Evolutionary conservation across 108 stramenopile genomes (phyloP).

Genomic region (Nitzschia sp.): DNA sequence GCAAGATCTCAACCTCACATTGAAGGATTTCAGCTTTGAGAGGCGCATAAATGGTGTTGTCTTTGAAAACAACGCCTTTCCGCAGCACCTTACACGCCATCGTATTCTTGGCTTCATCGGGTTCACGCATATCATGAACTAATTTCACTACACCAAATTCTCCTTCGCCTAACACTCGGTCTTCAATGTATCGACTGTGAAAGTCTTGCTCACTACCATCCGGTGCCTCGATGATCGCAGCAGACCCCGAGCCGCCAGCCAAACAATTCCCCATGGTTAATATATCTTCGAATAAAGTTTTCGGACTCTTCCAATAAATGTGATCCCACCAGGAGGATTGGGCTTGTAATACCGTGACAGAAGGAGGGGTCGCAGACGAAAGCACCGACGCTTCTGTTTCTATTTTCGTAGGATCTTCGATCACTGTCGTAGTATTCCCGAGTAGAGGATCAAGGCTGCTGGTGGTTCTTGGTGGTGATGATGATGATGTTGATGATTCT

Average conservation of each 20-base stretch:
- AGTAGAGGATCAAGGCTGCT: background rate
- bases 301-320: conserved; percentile 14
- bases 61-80: conserved; percentile 80
- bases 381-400: background rate
- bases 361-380: background rate
- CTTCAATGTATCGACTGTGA: conserved; percentile 65
- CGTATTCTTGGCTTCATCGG: conserved; percentile 22
- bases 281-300: conserved; percentile 10
- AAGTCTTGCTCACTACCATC: conserved; percentile 65
- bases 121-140: conserved; percentile 55
- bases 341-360: no score
- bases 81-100: conserved; percentile 70
- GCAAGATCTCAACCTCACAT: conserved; percentile 73
- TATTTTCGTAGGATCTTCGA: background rate
- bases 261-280: conserved; percentile 45
- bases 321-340: conserved; percentile 8
- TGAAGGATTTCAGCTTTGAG: conserved; percentile 65
- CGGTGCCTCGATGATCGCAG: conserved; percentile 19
- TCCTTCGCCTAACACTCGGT: conserved; percentile 69
- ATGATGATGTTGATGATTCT: background rate
- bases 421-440: background rate
- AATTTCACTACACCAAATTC: conserved; percentile 84
- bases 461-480: background rate
- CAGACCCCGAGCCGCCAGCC: conserved; percentile 7
- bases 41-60: conserved; percentile 76